phyloP scores from a whole-genome alignment of 495 filamentous ascomycete species.

The Penicillium salamii region DNA sequence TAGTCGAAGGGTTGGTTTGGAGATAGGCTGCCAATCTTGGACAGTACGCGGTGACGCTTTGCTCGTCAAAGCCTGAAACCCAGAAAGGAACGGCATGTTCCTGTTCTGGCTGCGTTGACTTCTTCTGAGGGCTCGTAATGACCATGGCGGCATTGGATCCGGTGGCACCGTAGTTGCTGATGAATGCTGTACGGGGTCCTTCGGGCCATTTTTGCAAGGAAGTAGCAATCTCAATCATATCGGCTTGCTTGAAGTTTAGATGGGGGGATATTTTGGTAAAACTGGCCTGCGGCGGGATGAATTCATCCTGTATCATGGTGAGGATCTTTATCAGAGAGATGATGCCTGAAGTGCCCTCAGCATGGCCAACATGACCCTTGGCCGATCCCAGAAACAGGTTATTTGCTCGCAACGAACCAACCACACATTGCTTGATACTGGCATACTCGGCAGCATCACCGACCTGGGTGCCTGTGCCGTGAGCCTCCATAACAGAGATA shows the following conservation, averaged over 20 bases:
- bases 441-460: constrained; percentile 64
- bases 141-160: constrained; percentile 41
- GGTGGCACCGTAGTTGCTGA: constrained; percentile 48
- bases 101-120: too few species aligned
- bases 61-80: background rate
- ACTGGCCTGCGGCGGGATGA: constrained; percentile 42
- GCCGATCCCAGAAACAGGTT: constrained; percentile 38
- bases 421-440: constrained; percentile 39
- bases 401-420: constrained; percentile 16
- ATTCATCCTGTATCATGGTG: constrained; percentile 46
- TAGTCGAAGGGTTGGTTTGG: background rate
- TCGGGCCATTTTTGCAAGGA: background rate
- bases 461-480: constrained; percentile 72
- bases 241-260: background rate
- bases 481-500: constrained; percentile 71
- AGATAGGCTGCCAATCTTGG: background rate
- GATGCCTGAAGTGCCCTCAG: constrained; percentile 48
- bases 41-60: background rate
- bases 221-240: background rate
- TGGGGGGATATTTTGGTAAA: constrained; percentile 10
- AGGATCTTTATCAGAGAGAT: constrained; percentile 44
- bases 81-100: background rate
- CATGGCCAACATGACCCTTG: constrained; percentile 52
- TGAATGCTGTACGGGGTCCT: constrained; percentile 33
- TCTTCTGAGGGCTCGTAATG: constrained; percentile 24